Evolutionary conservation across 805 yeast species (phyloP), one percentile per base, ranked within the genome.

Genomic region (Jamesozyma gamospora): DNA sequence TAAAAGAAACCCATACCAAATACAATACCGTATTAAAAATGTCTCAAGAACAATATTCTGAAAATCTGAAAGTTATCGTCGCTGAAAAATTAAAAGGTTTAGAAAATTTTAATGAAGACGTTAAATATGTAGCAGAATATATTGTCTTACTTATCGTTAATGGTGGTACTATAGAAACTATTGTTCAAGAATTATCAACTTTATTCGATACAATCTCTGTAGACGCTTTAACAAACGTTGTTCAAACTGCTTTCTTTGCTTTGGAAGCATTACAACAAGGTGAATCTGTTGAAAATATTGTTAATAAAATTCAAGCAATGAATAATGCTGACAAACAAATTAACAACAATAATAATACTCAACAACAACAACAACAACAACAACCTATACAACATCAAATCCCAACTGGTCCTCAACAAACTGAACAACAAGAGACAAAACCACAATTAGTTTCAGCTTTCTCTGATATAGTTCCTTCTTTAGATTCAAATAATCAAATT

Each of bases 131-230:
- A 32, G 83, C 92, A 12, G 92, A 82, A 58, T 82, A 74, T 52
- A 75, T 82, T 41, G 70, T 77, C n/a, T 71, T 81, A 33, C 65
- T 82, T 57, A 79, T 82, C 44, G 77, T 79, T 12, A 80, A 79
- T 48, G 77, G 79, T 49, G 76, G 79, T 51, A 63, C 75, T 5
- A 72, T 79, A 11, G 69, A 66, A 14, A 82, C 77, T 39, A 78
- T 82, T 28, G 69, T 72, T 15, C 62, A 61, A 15, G 92, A 82
- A 52, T 67, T 83, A 25, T 65, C 73, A 28, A 71, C 74, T 33
- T 63, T 82, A 37, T 76, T 80, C 45, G 81, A 79, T 39, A 71
- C 74, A 15, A 73, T 79, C 36, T 74, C 79, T 32, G 71, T 73
- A 4, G 74, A 74, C 6, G 74, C 80, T n/a, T 70, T 77, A 43